Base-by-base conservation (phyloP, 257 asterid genomes). In the Capsicum rhomboideum region DNA sequence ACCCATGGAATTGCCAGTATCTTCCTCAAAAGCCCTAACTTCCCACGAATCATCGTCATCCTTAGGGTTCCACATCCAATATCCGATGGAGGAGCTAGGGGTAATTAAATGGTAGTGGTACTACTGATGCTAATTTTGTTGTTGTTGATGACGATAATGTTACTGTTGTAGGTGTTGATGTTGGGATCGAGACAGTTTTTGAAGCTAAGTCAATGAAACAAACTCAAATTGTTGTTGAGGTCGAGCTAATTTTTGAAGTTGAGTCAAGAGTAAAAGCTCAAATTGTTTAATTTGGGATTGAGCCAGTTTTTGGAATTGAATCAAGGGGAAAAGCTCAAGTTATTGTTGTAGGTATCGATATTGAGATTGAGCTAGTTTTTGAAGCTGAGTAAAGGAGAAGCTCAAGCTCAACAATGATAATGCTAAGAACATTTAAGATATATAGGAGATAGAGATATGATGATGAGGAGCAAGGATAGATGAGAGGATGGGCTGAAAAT, bases 31-130 rank as follows among this genome's bases (percentile, higher is more conserved):
- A 0, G 97, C 95, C 52, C 91, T 89, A 28, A 91, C 85, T 68
- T 92, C 94, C 97, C 97, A 93, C 0, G 97, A 92, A 23, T 92
- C 92, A 0, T 90, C 90, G 1, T 89, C 93, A 2, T 90, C 90
- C 44, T 82, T 85, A 37, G 86, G 79, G 86, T 84, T 90, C 91
- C 89, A 83, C 91, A 91, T 89, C 80, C 74, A 80, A 31, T 29
- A 52, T 16, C 61, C 40, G 8, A 8, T 14, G 12, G 55, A 17
- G n/a, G 71, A 67, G 10, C 53, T 71, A 46, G 77, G 4, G 11
- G 16, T 6, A 40, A 34, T 10, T 6, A 50, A 46, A 28, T 31
- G 58, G 86, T 7, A 13, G 16, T 4, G 34, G 44, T 68, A 46
- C 84, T 18, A 1, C 6, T 50, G 12, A 29, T 66, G 23, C 13